A percentile compares a stretch with the other conserved stretches of the same genome.
Evolutionary conservation across 139 green algal genomes (phyloP).

Genomic region (Closterium sp.): DNA sequence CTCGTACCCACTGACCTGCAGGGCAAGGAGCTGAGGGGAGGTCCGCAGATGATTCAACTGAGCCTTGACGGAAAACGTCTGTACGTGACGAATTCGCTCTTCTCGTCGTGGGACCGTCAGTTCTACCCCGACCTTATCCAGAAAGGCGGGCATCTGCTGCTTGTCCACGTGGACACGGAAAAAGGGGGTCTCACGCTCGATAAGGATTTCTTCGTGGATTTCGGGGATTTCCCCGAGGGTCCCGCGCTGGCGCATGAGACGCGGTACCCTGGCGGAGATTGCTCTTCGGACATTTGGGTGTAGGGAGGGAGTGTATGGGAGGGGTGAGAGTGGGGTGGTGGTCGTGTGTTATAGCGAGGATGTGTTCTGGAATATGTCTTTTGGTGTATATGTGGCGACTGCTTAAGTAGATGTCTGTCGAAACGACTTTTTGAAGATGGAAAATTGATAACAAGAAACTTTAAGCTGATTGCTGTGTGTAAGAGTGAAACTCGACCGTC

Average conservation of each 20-base stretch:
- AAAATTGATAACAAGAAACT: too few species aligned
- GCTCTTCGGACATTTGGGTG: constrained; percentile 54
- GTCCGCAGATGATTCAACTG: constrained; percentile 86
- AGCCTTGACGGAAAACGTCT: constrained; percentile 75
- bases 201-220: constrained; percentile 69
- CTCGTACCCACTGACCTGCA: constrained; percentile 16
- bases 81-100: constrained; percentile 78
- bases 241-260: constrained; percentile 78
- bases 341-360: too few species aligned
- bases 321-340: too few species aligned
- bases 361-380: too few species aligned
- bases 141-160: constrained; percentile 65
- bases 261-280: constrained; percentile 71
- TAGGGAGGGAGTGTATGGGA: background rate
- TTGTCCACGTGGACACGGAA: constrained; percentile 73
- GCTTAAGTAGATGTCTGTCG: too few species aligned
- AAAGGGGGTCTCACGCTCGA: constrained; percentile 70
- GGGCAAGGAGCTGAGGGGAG: constrained; percentile 69
- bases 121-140: constrained; percentile 78
- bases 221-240: constrained; percentile 73
- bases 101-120: constrained; percentile 72
- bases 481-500: too few species aligned
- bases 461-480: too few species aligned
- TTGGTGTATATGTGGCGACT: too few species aligned
- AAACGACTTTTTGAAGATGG: too few species aligned